Evolutionary conservation across 169 alveolate species (phyloP).

Genomic region (Cyclospora cayetanensis): DNA sequence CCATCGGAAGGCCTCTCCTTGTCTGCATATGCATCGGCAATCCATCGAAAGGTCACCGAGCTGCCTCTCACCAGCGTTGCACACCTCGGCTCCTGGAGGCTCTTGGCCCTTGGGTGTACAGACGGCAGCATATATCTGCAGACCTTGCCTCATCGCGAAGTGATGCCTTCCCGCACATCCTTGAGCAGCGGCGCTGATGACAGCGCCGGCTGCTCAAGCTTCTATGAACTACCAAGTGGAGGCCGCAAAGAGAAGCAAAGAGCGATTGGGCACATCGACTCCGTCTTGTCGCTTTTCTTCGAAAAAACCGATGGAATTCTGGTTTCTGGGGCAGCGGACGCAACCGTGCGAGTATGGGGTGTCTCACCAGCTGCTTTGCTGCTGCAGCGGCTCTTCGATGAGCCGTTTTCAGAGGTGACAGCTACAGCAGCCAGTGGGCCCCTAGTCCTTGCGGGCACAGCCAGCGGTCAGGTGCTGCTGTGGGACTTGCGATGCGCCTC

Average conservation of each 20-base stretch:
- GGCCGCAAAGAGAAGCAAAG: neutral
- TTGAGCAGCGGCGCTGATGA: neutral
- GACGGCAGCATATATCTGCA: neutral
- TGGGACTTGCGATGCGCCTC: conserved; percentile 67
- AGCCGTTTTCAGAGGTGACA: conserved; percentile 65
- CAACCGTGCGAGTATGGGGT: conserved; percentile 72
- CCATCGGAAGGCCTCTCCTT: neutral
- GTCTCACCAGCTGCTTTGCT: neutral
- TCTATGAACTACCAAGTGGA: neutral
- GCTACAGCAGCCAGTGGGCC: conserved; percentile 55
- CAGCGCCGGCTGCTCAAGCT: neutral
- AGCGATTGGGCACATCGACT: conserved; percentile 47
- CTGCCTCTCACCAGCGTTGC: neutral
- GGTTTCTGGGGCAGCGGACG: conserved; percentile 69
- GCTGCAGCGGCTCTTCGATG: conserved; percentile 66
- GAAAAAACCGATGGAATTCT: neutral
- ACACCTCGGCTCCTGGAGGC: neutral
- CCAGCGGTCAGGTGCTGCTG: conserved; percentile 60
- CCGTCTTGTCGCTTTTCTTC: conserved; percentile 48
- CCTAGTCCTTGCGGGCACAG: conserved; percentile 59
- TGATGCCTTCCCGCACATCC: neutral
- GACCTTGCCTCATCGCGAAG: neutral
- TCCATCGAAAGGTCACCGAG: neutral
- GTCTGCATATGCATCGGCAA: neutral
- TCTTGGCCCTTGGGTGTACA: neutral